These are phyloP conservation scores for Volutella citrinella DNA, from an alignment of 2,329 filamentous ascomycete genomes.

Conservation along the genomic window DNA sequence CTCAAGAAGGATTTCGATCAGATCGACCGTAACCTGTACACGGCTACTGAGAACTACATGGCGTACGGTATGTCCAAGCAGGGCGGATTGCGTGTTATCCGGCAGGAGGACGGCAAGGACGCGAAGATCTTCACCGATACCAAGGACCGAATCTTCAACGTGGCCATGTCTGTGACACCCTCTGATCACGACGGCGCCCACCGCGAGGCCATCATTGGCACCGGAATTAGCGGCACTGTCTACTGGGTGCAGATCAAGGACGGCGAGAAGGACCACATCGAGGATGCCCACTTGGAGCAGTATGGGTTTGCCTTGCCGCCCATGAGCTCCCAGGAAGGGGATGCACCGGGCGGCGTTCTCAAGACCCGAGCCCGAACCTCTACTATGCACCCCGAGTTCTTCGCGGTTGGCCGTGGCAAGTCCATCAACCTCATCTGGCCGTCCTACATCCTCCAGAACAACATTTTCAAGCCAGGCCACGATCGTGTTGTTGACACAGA, in stretches of 20 bases:
- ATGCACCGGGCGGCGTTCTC: constrained; percentile 84
- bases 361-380: constrained; percentile 94
- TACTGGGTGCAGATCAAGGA: constrained; percentile 88
- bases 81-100: constrained; percentile 87
- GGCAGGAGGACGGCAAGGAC: constrained; percentile 89
- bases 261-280: constrained; percentile 73
- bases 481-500: constrained; percentile 79
- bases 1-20: constrained; percentile 98
- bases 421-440: constrained; percentile 88
- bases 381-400: constrained; percentile 85
- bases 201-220: constrained; percentile 83
- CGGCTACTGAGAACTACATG: constrained; percentile 87
- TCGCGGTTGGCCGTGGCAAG: constrained; percentile 93
- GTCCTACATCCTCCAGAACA: constrained; percentile 59
- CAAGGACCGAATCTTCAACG: constrained; percentile 92
- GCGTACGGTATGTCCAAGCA: constrained; percentile 92
- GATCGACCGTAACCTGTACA: constrained; percentile 88
- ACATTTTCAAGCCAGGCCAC: constrained; percentile 60
- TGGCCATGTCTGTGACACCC: constrained; percentile 73
- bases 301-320: constrained; percentile 89
- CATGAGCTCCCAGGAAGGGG: constrained; percentile 80
- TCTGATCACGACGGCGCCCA: constrained; percentile 54
- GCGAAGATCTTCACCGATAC: constrained; percentile 89
- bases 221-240: constrained; percentile 91
- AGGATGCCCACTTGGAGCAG: constrained; percentile 74